phyloP scores from a whole-genome alignment of 202 grass and related monocot species.

The Elaeis oleifera region DNA sequence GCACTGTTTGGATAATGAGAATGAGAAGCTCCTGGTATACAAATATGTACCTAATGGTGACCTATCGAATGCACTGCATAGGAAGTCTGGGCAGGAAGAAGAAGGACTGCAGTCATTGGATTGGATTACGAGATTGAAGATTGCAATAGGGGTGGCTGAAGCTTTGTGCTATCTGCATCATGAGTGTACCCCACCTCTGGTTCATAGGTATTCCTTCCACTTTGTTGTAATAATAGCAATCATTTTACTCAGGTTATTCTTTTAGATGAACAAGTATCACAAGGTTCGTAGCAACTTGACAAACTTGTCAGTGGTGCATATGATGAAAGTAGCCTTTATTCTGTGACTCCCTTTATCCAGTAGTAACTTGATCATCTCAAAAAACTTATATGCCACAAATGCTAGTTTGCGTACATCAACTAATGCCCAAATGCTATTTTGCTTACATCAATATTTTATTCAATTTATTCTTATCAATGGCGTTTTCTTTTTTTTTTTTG shows the following conservation, averaged over 20 bases:
- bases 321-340: too few species aligned
- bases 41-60: slow-evolving; percentile 72
- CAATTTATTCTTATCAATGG: too few species aligned
- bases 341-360: too few species aligned
- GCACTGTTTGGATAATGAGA: slow-evolving; percentile 56
- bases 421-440: too few species aligned
- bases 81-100: slow-evolving; percentile 63
- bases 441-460: too few species aligned
- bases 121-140: slow-evolving; percentile 99
- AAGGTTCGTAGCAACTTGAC: too few species aligned
- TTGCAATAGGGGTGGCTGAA: slow-evolving; percentile 89
- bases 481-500: too few species aligned
- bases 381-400: too few species aligned
- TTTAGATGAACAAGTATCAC: background rate
- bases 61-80: slow-evolving; percentile 56
- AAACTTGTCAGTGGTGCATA: too few species aligned
- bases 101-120: slow-evolving; percentile 85
- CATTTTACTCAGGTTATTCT: slow-evolving; percentile 8
- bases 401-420: too few species aligned
- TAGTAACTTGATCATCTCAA: too few species aligned
- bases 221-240: background rate
- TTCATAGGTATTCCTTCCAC: slow-evolving; percentile 62
- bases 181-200: slow-evolving; percentile 79
- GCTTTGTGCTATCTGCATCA: slow-evolving; percentile 91
- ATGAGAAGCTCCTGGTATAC: slow-evolving; percentile 91